A percentile compares a stretch with the other conserved stretches of the same genome.
Conservation (phyloP, 2,329 filamentous ascomycete species). For the Leptographium flavum region DNA sequence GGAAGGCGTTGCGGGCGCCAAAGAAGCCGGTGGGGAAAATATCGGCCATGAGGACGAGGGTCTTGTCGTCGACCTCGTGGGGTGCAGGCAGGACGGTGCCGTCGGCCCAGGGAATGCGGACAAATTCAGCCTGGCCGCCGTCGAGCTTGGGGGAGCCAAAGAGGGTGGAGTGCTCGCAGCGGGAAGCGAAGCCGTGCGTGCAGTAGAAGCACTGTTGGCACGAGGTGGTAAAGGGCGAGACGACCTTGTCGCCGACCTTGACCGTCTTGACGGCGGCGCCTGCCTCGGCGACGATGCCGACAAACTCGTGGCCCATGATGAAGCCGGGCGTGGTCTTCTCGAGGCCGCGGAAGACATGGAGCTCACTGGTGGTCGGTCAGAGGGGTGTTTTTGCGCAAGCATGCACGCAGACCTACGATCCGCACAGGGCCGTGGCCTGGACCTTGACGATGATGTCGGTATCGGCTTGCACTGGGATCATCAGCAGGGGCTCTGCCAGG, state of each 20-base stretch:
- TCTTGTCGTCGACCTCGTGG: conserved; percentile 54
- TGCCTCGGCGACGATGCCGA: conserved; percentile 55
- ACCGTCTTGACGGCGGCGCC: conserved; percentile 56
- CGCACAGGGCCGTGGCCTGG: conserved; percentile 70
- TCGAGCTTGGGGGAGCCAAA: conserved; percentile 59
- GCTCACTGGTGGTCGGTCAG: conserved; percentile 48
- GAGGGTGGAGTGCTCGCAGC: conserved; percentile 55
- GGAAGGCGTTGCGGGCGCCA: conserved; percentile 65
- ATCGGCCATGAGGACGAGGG: conserved; percentile 78
- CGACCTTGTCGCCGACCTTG: conserved; percentile 61
- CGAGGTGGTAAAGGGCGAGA: conserved; percentile 70
- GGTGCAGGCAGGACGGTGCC: conserved; percentile 66
- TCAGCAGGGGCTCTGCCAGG: neutral
- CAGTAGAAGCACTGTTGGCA: conserved; percentile 80
- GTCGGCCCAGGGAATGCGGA: conserved; percentile 69
- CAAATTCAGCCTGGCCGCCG: conserved; percentile 70
- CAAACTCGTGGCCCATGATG: conserved; percentile 77
- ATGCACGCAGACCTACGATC: conserved; percentile 47
- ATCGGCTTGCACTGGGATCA: conserved; percentile 42
- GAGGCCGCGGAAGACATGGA: conserved; percentile 76
- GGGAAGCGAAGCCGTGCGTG: conserved; percentile 58
- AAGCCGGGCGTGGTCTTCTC: conserved; percentile 52
- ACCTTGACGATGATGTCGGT: conserved; percentile 76
- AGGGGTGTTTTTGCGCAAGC: neutral
- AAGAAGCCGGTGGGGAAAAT: conserved; percentile 85